Evolutionary conservation across 345 rosid species (phyloP).

Genomic region (Odontarrhena argentea): DNA sequence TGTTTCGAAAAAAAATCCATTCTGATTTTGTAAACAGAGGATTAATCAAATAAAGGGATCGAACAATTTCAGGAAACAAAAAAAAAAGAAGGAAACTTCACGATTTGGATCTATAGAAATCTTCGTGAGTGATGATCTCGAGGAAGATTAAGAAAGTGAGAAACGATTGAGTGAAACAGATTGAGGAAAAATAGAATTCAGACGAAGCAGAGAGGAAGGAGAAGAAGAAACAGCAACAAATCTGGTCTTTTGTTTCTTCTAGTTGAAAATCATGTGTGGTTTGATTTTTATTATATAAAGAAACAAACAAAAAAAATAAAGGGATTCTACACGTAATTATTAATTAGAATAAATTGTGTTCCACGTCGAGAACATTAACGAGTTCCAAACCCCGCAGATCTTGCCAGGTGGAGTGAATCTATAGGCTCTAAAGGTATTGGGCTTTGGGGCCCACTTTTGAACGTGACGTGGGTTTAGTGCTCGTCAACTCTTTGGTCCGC

Average conservation of each 20-base stretch:
- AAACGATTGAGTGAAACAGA: conserved; percentile 30
- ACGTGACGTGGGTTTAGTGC: conserved; percentile 35
- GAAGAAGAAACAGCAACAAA: conserved; percentile 39
- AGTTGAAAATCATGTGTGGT: conserved; percentile 27
- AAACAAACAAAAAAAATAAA: neutral
- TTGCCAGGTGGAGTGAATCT: conserved; percentile 27
- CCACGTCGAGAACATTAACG: conserved; percentile 31
- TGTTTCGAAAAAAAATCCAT: neutral
- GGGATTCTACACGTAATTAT: neutral
- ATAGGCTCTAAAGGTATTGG: conserved; percentile 31
- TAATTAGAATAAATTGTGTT: conserved; percentile 16
- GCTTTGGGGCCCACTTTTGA: conserved; percentile 18
- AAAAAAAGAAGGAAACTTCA: neutral
- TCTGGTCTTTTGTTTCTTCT: conserved; percentile 43
- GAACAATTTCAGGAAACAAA: neutral
- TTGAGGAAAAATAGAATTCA: conserved; percentile 29
- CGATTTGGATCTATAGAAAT: conserved; percentile 27
- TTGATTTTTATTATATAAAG: conserved; percentile 21
- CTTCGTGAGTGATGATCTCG: conserved; percentile 5
- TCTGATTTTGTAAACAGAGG: neutral
- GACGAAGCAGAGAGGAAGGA: conserved; percentile 25
- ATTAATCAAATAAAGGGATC: conserved; percentile 29
- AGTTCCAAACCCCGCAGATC: conserved; percentile 31
- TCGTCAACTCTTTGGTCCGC: conserved; percentile 39
- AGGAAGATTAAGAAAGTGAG: conserved; percentile 11